phyloP scores from a whole-genome alignment of 2,329 filamentous ascomycete species.

The Gliomastix tumulicola region DNA sequence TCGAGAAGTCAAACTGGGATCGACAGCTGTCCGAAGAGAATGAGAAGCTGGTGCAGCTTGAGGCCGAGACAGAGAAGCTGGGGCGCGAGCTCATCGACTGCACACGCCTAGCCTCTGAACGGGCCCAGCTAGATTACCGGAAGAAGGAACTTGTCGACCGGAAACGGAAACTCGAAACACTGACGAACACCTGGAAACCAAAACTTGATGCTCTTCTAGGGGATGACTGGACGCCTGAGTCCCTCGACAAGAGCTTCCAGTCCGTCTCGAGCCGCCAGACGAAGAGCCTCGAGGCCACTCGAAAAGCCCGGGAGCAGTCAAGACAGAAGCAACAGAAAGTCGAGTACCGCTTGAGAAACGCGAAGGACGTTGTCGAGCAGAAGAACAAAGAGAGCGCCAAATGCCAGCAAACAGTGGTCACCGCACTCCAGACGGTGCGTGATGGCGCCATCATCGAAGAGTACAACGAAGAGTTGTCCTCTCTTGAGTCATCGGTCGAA shows the following conservation, averaged over 20 bases:
- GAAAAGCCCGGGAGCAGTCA: conserved; percentile 62
- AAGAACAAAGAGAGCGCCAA: conserved; percentile 55
- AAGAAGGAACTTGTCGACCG: conserved; percentile 74
- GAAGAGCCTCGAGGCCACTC: conserved; percentile 53
- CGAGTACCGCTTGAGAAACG: conserved; percentile 63
- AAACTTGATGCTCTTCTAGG: conserved; percentile 62
- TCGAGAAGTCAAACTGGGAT: conserved; percentile 62
- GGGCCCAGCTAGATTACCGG: conserved; percentile 76
- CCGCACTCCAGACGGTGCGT: conserved; percentile 36
- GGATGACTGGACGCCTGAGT: conserved; percentile 58
- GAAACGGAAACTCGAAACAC: conserved; percentile 67
- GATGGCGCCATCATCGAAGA: conserved; percentile 43
- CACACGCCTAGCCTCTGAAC: conserved; percentile 72
- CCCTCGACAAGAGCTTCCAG: conserved; percentile 66
- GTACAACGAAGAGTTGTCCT: conserved; percentile 41
- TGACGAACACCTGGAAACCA: conserved; percentile 66
- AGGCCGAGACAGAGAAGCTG: conserved; percentile 65
- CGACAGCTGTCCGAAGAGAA: conserved; percentile 61
- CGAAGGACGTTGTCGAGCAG: conserved; percentile 56
- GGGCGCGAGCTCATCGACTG: conserved; percentile 78
- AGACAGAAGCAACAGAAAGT: conserved; percentile 70
- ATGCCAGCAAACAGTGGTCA: conserved; percentile 50
- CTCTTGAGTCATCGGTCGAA: conserved; percentile 50
- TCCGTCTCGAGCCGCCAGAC: conserved; percentile 50
- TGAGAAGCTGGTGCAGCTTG: conserved; percentile 57